Conservation (phyloP, 2,329 filamentous ascomycete genomes). For the Penicillium sp. region DNA sequence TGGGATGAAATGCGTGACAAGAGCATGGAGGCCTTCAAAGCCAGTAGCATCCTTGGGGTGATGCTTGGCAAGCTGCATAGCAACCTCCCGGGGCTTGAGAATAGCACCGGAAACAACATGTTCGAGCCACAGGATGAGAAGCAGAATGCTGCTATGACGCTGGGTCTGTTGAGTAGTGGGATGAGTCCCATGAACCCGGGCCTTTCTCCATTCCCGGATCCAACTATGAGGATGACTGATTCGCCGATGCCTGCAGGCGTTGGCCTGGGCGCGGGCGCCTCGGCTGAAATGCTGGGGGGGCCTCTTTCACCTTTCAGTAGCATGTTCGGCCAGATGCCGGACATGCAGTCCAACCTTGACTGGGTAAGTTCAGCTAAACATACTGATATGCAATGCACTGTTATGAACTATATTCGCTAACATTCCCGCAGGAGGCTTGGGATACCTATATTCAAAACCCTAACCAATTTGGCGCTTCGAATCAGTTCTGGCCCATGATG, state of each 20-base stretch:
- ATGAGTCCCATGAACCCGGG: conserved; percentile 51
- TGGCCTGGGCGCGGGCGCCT: conserved; percentile 13
- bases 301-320: conserved; percentile 53
- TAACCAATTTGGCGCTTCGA: conserved; percentile 41
- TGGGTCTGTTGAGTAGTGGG: conserved; percentile 68
- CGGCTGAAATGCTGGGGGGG: conserved; percentile 42
- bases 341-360: conserved; percentile 60
- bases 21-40: conserved; percentile 90
- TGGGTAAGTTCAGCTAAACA: conserved; percentile 55
- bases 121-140: conserved; percentile 56
- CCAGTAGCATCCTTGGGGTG: conserved; percentile 74
- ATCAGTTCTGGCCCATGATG: conserved; percentile 40
- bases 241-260: conserved; percentile 26
- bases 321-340: conserved; percentile 58
- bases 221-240: conserved; percentile 31
- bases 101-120: conserved; percentile 18
- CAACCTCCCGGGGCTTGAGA: conserved; percentile 27
- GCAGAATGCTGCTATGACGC: conserved; percentile 67
- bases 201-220: conserved; percentile 31
- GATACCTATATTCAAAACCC: conserved; percentile 68
- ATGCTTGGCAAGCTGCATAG: conserved; percentile 75
- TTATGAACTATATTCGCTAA: conserved; percentile 1
- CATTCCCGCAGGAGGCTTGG: conserved; percentile 59
- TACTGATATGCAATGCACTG: conserved; percentile 3
- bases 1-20: conserved; percentile 77